These are phyloP conservation scores for Talaromyces sp. DNA, from an alignment of 2,329 filamentous ascomycete genomes.

Conservation along the genomic window DNA sequence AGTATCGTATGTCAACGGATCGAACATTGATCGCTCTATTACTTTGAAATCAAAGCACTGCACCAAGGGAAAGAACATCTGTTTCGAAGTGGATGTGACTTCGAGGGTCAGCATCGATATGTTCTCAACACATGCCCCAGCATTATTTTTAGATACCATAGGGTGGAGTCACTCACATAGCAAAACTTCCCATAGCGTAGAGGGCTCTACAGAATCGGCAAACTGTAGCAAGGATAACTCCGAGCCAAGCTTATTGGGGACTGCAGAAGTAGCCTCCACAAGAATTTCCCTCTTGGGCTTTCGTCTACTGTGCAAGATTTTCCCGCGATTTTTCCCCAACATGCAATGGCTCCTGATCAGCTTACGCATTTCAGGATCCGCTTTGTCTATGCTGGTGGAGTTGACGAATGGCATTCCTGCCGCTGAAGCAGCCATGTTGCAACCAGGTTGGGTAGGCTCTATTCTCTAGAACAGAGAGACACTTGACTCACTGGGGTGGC, in stretches of 20 bases:
- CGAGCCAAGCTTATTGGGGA: not conserved
- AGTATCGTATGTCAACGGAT: not conserved
- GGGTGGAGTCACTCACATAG: not conserved
- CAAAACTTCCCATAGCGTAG: conserved; percentile 1
- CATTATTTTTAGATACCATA: not conserved
- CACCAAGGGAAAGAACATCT: not conserved
- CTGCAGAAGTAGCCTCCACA: not conserved
- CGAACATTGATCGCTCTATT: not conserved
- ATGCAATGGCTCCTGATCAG: conserved; percentile 6
- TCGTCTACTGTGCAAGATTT: not conserved
- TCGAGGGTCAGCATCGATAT: not conserved
- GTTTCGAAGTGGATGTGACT: not conserved
- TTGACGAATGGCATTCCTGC: conserved; percentile 1
- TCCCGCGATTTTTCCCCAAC: not conserved
- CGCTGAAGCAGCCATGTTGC: conserved; percentile 7
- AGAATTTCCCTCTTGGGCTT: not conserved
- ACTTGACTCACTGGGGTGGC: too few species aligned
- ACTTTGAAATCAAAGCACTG: not conserved
- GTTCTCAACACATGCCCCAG: not conserved
- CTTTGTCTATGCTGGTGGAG: not conserved
- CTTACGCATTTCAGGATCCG: not conserved
- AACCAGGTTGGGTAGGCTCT: not conserved
- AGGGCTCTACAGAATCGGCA: conserved; percentile 1
- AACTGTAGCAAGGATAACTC: conserved; percentile 4
- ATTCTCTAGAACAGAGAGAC: too few species aligned